phyloP scores from a whole-genome alignment of 108 stramenopile species.

The Epithemia pelagica region DNA sequence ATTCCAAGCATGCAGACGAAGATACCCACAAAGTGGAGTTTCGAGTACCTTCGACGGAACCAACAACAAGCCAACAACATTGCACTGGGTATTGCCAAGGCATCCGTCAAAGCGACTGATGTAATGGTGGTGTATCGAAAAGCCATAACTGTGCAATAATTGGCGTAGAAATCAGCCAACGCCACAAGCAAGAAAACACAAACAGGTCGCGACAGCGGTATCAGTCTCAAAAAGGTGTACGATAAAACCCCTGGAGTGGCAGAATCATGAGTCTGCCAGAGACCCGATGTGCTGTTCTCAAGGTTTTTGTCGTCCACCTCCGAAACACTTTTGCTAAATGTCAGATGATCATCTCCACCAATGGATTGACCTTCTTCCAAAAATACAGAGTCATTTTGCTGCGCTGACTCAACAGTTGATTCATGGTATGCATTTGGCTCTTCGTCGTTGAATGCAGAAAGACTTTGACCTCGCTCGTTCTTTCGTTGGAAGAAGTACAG shows the following conservation, averaged over 20 bases:
- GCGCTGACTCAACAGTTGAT: conserved; percentile 8
- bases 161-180: conserved; percentile 89
- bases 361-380: neutral
- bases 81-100: conserved; percentile 88
- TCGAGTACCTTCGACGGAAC: conserved; percentile 55
- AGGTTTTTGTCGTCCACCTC: neutral
- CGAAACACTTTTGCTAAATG: neutral
- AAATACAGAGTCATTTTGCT: neutral
- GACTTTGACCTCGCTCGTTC: neutral
- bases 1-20: conserved; percentile 78
- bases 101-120: conserved; percentile 86
- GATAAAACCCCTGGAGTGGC: neutral
- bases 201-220: conserved; percentile 34
- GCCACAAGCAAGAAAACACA: conserved; percentile 60
- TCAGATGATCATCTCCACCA: neutral
- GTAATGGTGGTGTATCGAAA: conserved; percentile 93
- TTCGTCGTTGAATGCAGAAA: conserved; percentile 14
- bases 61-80: conserved; percentile 80
- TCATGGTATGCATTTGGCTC: conserved; percentile 10
- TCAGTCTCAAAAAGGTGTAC: conserved; percentile 3
- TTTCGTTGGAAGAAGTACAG: conserved; percentile 15
- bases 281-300: neutral
- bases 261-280: neutral
- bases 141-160: conserved; percentile 76
- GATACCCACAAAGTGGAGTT: conserved; percentile 73